Percentiles rank a stretch among this genome's conserved stretches.
Conservation (phyloP, 768 basidiomycete species). For the Macrolepiota dolichaula region DNA sequence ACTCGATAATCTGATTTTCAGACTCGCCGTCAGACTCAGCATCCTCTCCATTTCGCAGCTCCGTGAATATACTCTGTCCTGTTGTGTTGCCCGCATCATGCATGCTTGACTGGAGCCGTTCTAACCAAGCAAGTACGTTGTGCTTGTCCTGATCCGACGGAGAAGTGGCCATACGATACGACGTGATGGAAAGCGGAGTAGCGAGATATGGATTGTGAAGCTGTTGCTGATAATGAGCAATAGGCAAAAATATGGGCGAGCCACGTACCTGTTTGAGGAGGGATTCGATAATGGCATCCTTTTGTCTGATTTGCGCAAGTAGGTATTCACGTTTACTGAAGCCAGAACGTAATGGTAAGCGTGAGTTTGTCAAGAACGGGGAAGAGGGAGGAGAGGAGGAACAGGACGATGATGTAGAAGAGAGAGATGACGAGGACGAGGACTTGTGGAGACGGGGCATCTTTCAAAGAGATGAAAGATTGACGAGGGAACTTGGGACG, state of each 20-base stretch:
- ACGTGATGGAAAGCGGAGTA: constrained; percentile 75
- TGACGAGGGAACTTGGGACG: not conserved
- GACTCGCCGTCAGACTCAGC: constrained; percentile 42
- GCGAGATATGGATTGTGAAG: constrained; percentile 80
- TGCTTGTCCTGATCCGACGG: constrained; percentile 69
- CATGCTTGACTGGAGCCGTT: constrained; percentile 61
- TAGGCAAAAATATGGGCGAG: not conserved
- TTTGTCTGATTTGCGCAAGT: constrained; percentile 82
- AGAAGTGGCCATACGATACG: constrained; percentile 75
- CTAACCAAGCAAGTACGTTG: constrained; percentile 73
- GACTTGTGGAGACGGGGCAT: constrained; percentile 8
- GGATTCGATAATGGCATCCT: constrained; percentile 82
- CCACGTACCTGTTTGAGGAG: constrained; percentile 71
- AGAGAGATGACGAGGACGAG: constrained; percentile 7
- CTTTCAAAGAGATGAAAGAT: constrained; percentile 8
- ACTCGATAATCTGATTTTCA: constrained; percentile 21
- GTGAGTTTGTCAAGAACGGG: constrained; percentile 27
- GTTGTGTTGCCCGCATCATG: constrained; percentile 42
- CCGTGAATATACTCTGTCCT: constrained; percentile 43
- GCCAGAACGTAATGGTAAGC: constrained; percentile 34
- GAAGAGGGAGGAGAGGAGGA: constrained; percentile 21
- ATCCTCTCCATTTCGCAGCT: constrained; percentile 32
- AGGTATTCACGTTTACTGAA: constrained; percentile 83
- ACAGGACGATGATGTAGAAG: constrained; percentile 15
- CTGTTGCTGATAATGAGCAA: constrained; percentile 29